Evolutionary conservation across 805 yeast species (phyloP), one percentile per base, ranked within the genome.

Genomic region (Wickerhamomyces queroliae): DNA sequence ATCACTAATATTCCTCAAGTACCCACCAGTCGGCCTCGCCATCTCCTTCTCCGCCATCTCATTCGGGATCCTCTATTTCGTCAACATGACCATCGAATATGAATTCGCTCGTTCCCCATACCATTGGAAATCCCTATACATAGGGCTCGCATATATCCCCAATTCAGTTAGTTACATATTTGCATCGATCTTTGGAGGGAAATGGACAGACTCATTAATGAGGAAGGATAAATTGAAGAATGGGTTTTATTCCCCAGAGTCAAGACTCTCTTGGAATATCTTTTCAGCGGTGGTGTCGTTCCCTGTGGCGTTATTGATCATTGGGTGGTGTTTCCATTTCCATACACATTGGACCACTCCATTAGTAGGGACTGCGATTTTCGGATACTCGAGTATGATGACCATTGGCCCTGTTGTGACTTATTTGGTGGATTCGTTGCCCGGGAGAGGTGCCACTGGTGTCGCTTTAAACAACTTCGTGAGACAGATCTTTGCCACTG

Each of bases 381-480:
- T 81, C 58, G 96, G 96, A 0, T 78, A 82, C 54, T 85, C 91
- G 0, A 78, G 86, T 25, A 83, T 87, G 93, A 76, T 86, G 61
- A 76, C 84, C 4, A 85, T 86, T 48, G 93, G 95, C 3, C 77
- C 86, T 8, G 82, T 88, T 0, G 75, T 82, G 3, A 86, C 95
- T 0, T 88, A 86, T 53, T 63, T 87, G 41, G 89, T 87, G 1
- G 96, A 87, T 53, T 77, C 88, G 1, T 67, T 88, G 33, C 95
- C 96, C 0, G 95, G 95, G 0, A 72, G 80, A 50, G 95, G 95
- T 31, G 90, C 95, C 12, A 83, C 95, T 0, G 95, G 95, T 1
- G 85, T 87, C 36, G 95, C 95, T 0, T 58, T 88, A 37, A 87
- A 84, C 52, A 88, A 87, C 54, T 70, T 87, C 40, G 67, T 82